Base-by-base conservation (phyloP, 2,329 filamentous ascomycete species). In the Verticillium zaregamsianum region DNA sequence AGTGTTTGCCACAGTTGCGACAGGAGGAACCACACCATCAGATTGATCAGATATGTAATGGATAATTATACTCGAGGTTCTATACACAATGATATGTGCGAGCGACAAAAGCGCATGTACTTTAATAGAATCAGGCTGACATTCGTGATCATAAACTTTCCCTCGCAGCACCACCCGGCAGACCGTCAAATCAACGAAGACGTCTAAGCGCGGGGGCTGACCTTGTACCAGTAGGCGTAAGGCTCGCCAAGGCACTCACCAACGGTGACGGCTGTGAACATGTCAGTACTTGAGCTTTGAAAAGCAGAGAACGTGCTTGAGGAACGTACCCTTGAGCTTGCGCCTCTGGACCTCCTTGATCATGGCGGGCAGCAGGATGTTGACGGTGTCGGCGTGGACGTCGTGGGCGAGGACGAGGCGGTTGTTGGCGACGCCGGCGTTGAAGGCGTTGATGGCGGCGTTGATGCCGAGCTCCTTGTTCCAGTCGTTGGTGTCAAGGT, bases 401-500 rank as follows among this genome's bases (percentile, higher is more conserved):
- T 85, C 82, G 66, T 85, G 82, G 0, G 77, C 77, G 57, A 88
- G 82, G 20, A 80, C 75, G 52, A 88, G 1, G 61, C 60, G n/a
- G 65, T 62, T 6, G 20, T 62, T 57, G 23, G 62, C 60, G 9
- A 73, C 63, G 5, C 65, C 66, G 35, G 59, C 62, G 17, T 69
- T 69, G 63, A 73, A 78, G 65, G 83, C 78, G 61, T 78, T 79
- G 35, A 74, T 70, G 62, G 79, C 76, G 55, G 79, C 71, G 2
- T 82, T 77, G 11, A 73, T 73, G 61, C 80, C 76, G 66, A 85
- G 80, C 66, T 33, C 28, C 28, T 4, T 28, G 28, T 28, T 39
- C 37, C 84, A 87, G 71, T 87, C 85, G 64, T 86, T 81, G 20
- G 85, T 87, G 68, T 88, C 84, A 9, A 87, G 71, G 67, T 86